Percentiles rank a stretch among this genome's conserved stretches.
These are phyloP conservation scores for Penstemon newberryi DNA, from an alignment of 257 asterid species.

Conservation along the genomic window DNA sequence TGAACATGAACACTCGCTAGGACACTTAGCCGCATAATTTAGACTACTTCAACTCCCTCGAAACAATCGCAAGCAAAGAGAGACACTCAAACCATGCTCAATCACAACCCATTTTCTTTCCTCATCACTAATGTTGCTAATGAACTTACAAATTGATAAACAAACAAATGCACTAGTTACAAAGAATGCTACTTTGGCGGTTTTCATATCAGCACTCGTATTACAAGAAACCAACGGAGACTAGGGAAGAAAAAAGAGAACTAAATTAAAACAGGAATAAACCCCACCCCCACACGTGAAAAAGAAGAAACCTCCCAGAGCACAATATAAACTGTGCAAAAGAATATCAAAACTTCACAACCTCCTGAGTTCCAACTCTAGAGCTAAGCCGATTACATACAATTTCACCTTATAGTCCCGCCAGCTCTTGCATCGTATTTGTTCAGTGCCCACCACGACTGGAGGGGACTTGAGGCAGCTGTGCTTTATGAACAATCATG, in stretches of 20 bases:
- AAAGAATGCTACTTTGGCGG: conserved; percentile 27
- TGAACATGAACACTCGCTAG: neutral
- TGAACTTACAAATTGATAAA: conserved; percentile 26
- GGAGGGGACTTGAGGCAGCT: conserved; percentile 24
- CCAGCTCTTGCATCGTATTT: conserved; percentile 51
- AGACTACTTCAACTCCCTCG: neutral
- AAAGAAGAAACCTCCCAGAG: conserved; percentile 36
- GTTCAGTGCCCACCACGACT: conserved; percentile 27
- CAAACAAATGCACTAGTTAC: conserved; percentile 38
- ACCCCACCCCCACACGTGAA: conserved; percentile 34
- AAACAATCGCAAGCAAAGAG: neutral
- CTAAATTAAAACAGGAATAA: conserved; percentile 28
- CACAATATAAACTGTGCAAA: conserved; percentile 50
- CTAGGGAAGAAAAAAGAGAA: conserved; percentile 15
- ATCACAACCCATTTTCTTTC: conserved; percentile 10
- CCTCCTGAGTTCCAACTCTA: conserved; percentile 36
- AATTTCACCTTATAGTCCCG: conserved; percentile 37
- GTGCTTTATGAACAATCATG: conserved; percentile 38
- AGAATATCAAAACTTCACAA: conserved; percentile 54
- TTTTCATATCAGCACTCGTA: conserved; percentile 11
- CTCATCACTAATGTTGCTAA: neutral
- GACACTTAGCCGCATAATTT: neutral
- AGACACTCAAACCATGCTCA: neutral
- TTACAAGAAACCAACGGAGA: conserved; percentile 35
- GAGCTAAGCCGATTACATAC: conserved; percentile 30